Evolutionary conservation across 169 alveolate genomes (phyloP).

Genomic region (Cyclospora cayetanensis): DNA sequence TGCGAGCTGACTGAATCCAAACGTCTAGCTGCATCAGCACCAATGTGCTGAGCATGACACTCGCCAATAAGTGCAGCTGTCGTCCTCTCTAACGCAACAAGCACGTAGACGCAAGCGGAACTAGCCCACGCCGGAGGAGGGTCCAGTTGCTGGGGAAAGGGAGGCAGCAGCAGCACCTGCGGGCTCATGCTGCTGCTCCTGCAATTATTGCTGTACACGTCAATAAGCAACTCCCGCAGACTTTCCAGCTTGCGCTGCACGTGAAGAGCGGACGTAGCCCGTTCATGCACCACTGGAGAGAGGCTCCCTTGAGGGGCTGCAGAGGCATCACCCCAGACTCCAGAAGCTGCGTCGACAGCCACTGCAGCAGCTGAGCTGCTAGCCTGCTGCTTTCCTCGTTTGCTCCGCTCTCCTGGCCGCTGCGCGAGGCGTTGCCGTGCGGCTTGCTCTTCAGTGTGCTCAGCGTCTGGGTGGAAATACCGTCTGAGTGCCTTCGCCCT

Average conservation of each 20-base stretch:
- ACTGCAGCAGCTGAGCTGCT: neutral
- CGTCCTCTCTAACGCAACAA: neutral
- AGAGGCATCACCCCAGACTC: neutral
- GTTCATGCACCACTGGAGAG: neutral
- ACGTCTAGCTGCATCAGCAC: too few relatives aligned
- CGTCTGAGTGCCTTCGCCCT: slow-evolving; percentile 33
- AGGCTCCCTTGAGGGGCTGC: neutral
- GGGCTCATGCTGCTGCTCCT: neutral
- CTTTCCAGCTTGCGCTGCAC: neutral
- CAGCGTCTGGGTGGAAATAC: too few relatives aligned
- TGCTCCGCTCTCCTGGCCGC: slow-evolving; percentile 7
- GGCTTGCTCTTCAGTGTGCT: neutral
- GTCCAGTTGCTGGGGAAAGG: neutral
- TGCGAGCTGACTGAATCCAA: too few relatives aligned
- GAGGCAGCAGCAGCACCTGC: neutral
- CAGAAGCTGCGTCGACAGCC: neutral
- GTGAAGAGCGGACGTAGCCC: neutral
- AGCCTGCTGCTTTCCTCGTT: neutral
- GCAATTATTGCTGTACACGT: neutral
- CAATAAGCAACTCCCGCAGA: neutral
- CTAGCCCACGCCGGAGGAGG: neutral
- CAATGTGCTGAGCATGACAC: too few relatives aligned
- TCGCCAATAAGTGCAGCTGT: neutral
- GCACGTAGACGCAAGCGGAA: neutral
- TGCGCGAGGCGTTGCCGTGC: neutral